Evolutionary conservation across 352 stramenopile genomes (phyloP), one percentile per base, ranked within the genome.

Genomic region (Blastocystis sp.): DNA sequence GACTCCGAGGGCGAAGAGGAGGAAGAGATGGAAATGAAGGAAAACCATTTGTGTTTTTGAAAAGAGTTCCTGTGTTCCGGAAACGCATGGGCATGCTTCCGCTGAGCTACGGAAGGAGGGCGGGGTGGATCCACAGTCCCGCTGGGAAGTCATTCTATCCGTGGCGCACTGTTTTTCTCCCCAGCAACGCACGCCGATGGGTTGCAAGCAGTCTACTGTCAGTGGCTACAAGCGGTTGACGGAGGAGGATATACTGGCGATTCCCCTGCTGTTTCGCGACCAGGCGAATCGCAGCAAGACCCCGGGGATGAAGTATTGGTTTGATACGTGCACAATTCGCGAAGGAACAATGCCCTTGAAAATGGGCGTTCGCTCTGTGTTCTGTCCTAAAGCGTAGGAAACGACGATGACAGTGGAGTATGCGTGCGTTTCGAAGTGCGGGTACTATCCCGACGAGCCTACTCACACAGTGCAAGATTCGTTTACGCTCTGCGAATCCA

Each of bases 321-420:
- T 64, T n/a, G 17, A 19, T 2, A 65, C 71, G 3, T 65, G 71
- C 48, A 66, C 45, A 66, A 41, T 81, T 65, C 43, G 66, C 34
- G 71, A 81, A 64, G 71, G 71, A 45, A 81, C 71, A 28, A n/a
- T 81, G 9, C 71, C 71, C 14, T 38, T 81, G 2, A 65, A 81
- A 38, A 59, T 81, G 9, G 17, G 53, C 19, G 71, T 64, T 66
- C 7, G 59, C 23, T 52, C 7, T 48, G 9, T 53, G 2, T 5
- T 14, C 5, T 65, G 48, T 34, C 43, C 66, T 65, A 59, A 66
- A 21, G 53, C 40, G 21, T 81, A 81, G 71, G 48, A 23, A 56
- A 43, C 23, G 19, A 64, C 45, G n/a, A 38, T 62, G 5, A 41
- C 28, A 17, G n/a, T 65, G n/a, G 71, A 81, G 43, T 81, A 81